Evolutionary conservation across 495 filamentous ascomycete genomes (phyloP), one percentile per base, ranked within the genome.

Genomic region (Apodospora peruviana): DNA sequence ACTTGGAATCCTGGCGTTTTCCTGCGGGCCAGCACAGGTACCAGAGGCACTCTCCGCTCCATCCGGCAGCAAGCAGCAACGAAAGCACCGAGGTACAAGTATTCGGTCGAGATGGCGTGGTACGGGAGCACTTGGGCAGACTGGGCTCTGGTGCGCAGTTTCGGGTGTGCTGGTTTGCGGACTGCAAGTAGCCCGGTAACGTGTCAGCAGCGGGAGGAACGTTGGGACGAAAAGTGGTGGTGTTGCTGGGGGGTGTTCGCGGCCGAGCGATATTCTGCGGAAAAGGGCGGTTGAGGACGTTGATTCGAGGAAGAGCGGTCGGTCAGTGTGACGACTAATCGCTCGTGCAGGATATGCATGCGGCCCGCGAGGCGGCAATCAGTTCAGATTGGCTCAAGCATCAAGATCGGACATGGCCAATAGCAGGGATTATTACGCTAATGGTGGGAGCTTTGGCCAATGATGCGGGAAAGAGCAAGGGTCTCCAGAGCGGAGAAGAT

Each of bases 301-400:
- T 68, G 61, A 70, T 70, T 70, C 54, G 67, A 59, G 38, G 35
- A 45, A 45, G 35, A 38, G 46, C 35, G 54, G 54, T 59, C 42
- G 50, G 32, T 37, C 43, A 48, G 58, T 70, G 67, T 70, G 67
- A 70, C 60, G 59, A 60, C 54, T 52, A 48, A 52, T 62, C 48
- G 53, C 55, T 67, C 55, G 60, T 69, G 67, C 62, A 70, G n/a
- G 56, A 51, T 50, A 29, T 54, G 55, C 62, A 54, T 61, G 57
- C 61, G 67, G 65, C 55, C 63, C 59, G 66, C 56, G 50, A 40
- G 58, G 58, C 57, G 57, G 60, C 59, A 56, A 47, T 55, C 55
- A 57, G 46, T 49, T 43, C 55, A 65, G 65, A 70, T 70, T 70
- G 66, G 66, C 59, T 60, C 60, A 45, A 43, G 35, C 50, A 59